Conservation (phyloP, 176 grass and related monocot genomes). For the Aegilops umbellulata region DNA sequence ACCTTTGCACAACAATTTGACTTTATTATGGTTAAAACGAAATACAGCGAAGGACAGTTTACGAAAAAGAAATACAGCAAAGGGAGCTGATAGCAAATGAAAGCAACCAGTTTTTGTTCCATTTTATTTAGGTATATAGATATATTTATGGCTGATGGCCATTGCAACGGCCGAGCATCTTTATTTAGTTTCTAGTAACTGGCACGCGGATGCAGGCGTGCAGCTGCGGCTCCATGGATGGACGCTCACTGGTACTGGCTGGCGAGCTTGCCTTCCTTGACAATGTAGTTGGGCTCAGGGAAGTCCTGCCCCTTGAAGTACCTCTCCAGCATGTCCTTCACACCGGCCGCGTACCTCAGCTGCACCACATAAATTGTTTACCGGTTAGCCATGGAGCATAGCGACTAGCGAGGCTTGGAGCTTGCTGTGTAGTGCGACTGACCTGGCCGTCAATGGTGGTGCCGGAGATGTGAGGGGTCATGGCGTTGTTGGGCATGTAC, state of each 20-base stretch:
- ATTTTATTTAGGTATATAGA: background rate
- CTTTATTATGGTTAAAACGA: background rate
- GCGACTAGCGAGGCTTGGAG: background rate
- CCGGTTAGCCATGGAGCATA: background rate
- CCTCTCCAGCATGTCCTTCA: conserved; percentile 74
- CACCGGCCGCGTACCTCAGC: conserved; percentile 67
- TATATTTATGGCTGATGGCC: background rate
- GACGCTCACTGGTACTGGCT: conserved; percentile 57
- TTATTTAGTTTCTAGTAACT: conserved; percentile 4
- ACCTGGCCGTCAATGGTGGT: conserved; percentile 92
- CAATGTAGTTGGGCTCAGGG: conserved; percentile 76
- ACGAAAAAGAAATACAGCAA: background rate
- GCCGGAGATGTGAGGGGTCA: conserved; percentile 84
- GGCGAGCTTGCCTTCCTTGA: conserved; percentile 74
- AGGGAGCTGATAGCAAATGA: background rate
- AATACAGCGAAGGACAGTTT: background rate
- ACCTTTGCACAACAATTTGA: background rate
- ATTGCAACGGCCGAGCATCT: no score
- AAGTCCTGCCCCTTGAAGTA: conserved; percentile 93
- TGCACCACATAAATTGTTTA: conserved; percentile 2
- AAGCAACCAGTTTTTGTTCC: background rate
- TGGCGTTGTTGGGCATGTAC: conserved; percentile 90
- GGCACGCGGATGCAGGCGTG: background rate
- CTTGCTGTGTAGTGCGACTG: background rate
- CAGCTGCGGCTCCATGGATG: background rate